A percentile compares a stretch with the other conserved stretches of the same genome.
These are phyloP conservation scores for Spizellomyces punctatus DNA, from an alignment of 192 early-diverging fungal species.

Conservation along the genomic window DNA sequence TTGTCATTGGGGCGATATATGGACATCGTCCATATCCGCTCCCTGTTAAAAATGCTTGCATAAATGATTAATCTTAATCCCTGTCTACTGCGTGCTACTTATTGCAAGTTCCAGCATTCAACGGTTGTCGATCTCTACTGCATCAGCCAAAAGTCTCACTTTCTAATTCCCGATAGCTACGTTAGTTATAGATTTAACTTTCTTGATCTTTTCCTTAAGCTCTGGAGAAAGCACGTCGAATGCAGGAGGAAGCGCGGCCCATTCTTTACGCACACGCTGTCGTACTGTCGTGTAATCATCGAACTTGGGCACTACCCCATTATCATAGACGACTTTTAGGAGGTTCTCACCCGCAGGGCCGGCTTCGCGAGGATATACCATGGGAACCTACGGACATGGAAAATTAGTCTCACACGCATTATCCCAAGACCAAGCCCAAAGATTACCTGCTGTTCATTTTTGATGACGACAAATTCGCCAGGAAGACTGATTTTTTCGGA, in stretches of 20 bases:
- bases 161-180: too few species aligned
- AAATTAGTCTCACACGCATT: too few species aligned
- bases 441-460: constrained; percentile 7
- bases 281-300: constrained; percentile 65
- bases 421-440: too few species aligned
- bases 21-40: too few species aligned
- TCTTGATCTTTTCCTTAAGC: constrained; percentile 29
- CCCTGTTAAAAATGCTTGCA: too few species aligned
- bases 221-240: constrained; percentile 38
- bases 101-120: too few species aligned
- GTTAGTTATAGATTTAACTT: neutral
- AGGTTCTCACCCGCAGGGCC: constrained; percentile 34
- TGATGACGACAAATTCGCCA: constrained; percentile 60
- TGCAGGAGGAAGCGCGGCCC: constrained; percentile 51
- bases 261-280: constrained; percentile 56
- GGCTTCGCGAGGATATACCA: constrained; percentile 15
- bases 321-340: constrained; percentile 67
- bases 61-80: too few species aligned
- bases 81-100: too few species aligned
- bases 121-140: too few species aligned
- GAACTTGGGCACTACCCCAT: constrained; percentile 57
- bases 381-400: constrained; percentile 17
- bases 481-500: constrained; percentile 75
- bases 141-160: too few species aligned
- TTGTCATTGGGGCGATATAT: too few species aligned